Conservation (phyloP, 768 basidiomycete genomes). For the Lactifluus piperatus region DNA sequence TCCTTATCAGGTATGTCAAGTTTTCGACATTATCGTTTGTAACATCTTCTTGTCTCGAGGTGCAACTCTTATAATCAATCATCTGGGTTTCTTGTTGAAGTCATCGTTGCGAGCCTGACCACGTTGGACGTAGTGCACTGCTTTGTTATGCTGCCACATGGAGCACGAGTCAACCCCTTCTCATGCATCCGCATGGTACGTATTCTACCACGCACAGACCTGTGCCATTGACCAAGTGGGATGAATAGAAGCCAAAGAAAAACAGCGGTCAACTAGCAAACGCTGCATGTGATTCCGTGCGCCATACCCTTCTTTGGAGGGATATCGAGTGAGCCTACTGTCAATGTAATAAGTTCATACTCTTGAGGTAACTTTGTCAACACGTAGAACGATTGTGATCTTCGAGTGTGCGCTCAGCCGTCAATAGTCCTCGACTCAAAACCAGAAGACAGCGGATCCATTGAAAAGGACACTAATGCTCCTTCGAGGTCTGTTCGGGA, state of each 20-base stretch:
- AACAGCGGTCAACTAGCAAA: background rate
- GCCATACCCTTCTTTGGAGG: background rate
- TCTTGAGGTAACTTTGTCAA: no score
- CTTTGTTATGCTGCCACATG: conserved; percentile 22
- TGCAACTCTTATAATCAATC: background rate
- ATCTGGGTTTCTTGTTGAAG: background rate
- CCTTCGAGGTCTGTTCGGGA: no score
- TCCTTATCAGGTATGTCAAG: conserved; percentile 11
- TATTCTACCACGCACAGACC: background rate
- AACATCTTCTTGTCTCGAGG: background rate
- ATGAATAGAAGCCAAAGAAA: background rate
- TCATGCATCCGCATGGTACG: conserved; percentile 29
- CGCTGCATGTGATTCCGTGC: background rate
- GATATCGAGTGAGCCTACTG: background rate
- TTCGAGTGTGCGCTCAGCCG: no score
- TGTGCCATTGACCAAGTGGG: background rate
- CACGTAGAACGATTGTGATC: no score
- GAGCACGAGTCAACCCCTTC: conserved; percentile 30
- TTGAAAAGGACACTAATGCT: no score
- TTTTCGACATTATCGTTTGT: background rate
- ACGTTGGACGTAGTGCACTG: no score
- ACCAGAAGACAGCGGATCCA: no score
- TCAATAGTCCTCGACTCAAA: no score
- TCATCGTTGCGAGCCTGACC: no score
- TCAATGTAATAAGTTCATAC: background rate